Percentiles rank a stretch among this genome's conserved stretches.
phyloP scores from a whole-genome alignment of 805 yeast genomes.

The Saccharomyces eubayanus region DNA sequence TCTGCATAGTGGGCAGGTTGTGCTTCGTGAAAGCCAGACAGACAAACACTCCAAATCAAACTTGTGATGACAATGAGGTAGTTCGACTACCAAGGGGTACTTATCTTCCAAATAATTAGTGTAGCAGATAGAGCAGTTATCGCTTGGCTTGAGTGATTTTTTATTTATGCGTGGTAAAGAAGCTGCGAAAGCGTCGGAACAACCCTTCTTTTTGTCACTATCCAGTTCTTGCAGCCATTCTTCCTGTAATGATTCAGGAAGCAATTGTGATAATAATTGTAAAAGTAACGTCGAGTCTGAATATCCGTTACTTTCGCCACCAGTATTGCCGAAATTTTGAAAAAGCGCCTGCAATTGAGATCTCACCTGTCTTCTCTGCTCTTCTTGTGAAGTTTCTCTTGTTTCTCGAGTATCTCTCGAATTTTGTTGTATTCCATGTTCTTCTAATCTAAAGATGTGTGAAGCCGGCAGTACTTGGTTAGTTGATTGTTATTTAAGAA shows the following conservation, averaged over 20 bases:
- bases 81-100: slow-evolving; percentile 68
- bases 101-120: slow-evolving; percentile 60
- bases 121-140: slow-evolving; percentile 73
- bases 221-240: slow-evolving; percentile 24
- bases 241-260: slow-evolving; percentile 21
- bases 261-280: slow-evolving; percentile 16
- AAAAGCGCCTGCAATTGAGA: slow-evolving; percentile 17
- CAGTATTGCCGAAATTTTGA: slow-evolving; percentile 9
- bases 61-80: slow-evolving; percentile 70
- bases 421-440: slow-evolving; percentile 17
- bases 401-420: slow-evolving; percentile 2
- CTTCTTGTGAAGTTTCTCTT: slow-evolving; percentile 2
- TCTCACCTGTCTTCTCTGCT: slow-evolving; percentile 19
- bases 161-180: slow-evolving; percentile 62
- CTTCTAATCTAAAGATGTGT: slow-evolving; percentile 16
- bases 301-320: slow-evolving; percentile 7
- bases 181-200: slow-evolving; percentile 64
- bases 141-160: slow-evolving; percentile 28
- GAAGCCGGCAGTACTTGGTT: neutral
- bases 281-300: slow-evolving; percentile 2
- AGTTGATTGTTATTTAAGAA: neutral
- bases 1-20: slow-evolving; percentile 83
- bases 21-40: slow-evolving; percentile 73
- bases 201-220: slow-evolving; percentile 38
- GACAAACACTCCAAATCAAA: slow-evolving; percentile 87